These are phyloP conservation scores for Leishmania braziliensis DNA, from an alignment of 208 protist species.

Conservation along the genomic window DNA sequence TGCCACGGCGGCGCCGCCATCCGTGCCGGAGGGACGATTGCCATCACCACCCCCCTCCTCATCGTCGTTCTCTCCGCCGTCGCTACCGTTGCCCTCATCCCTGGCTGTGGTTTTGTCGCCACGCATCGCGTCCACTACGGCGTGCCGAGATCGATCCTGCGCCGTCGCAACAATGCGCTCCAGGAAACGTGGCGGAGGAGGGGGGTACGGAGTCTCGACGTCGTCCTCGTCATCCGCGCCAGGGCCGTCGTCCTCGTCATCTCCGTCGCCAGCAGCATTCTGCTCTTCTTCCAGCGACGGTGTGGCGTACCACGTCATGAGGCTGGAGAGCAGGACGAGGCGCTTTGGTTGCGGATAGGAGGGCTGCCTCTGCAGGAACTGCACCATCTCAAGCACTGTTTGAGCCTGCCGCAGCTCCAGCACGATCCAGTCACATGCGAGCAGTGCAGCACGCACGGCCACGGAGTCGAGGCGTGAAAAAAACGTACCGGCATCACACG, in stretches of 20 bases:
- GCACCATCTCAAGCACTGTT: conserved; percentile 83
- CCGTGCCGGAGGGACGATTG: too few species aligned
- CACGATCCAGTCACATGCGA: conserved; percentile 78
- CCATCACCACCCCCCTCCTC: conserved; percentile 26
- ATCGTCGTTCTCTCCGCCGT: conserved; percentile 19
- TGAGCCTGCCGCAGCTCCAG: conserved; percentile 81
- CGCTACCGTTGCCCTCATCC: conserved; percentile 26
- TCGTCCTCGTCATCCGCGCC: conserved; percentile 13
- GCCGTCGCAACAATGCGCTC: conserved; percentile 12
- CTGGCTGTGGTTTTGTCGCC: neutral
- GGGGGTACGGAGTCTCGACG: conserved; percentile 45
- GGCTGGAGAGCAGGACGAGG: conserved; percentile 86
- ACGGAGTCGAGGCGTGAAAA: conserved; percentile 69
- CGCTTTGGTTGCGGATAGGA: conserved; percentile 75
- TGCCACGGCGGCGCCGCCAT: neutral
- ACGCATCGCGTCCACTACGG: conserved; percentile 32
- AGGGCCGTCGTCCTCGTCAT: conserved; percentile 41
- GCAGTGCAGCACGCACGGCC: conserved; percentile 59
- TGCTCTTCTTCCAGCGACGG: conserved; percentile 49
- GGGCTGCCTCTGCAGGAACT: conserved; percentile 56
- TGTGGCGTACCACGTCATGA: conserved; percentile 91
- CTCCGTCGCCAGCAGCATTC: neutral
- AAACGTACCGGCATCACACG: conserved; percentile 16
- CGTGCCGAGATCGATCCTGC: conserved; percentile 23
- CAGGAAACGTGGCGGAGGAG: conserved; percentile 28